Evolutionary conservation across 805 yeast genomes (phyloP).

Genomic region (Geotrichum ghanense): DNA sequence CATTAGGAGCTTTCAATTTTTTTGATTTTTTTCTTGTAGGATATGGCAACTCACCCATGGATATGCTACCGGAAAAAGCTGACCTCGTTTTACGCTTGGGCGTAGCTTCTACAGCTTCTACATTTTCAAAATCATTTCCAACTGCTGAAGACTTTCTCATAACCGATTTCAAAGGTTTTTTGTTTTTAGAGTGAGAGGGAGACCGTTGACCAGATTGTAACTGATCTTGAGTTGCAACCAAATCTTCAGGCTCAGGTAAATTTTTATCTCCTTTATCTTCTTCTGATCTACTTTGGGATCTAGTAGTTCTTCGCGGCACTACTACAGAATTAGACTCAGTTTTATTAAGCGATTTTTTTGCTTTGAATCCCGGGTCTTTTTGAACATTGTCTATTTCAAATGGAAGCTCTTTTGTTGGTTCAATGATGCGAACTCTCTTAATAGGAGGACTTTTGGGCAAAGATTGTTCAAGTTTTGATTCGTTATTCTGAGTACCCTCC

Average conservation of each 20-base stretch:
- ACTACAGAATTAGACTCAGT: neutral
- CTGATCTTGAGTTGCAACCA: neutral
- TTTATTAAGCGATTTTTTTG: neutral
- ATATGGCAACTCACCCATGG: too few relatives aligned
- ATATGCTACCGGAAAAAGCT: too few relatives aligned
- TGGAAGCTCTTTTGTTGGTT: neutral
- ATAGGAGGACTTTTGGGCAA: neutral
- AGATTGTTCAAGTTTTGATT: too few relatives aligned
- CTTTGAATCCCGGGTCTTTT: neutral
- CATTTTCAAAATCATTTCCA: too few relatives aligned
- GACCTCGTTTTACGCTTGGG: too few relatives aligned
- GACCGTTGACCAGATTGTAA: neutral
- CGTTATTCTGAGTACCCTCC: too few relatives aligned
- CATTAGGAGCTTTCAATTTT: too few relatives aligned
- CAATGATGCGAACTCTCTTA: neutral
- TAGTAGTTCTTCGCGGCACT: neutral
- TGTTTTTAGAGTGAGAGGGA: neutral
- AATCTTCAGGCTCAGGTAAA: neutral
- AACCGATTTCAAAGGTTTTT: neutral
- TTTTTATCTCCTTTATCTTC: constrained; percentile 1
- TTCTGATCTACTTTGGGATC: neutral
- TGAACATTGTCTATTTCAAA: neutral
- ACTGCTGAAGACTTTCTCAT: too few relatives aligned
- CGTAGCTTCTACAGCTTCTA: too few relatives aligned
- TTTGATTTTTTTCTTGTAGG: too few relatives aligned